phyloP scores from a whole-genome alignment of 83 land plant species.

The Thuja plicata region DNA sequence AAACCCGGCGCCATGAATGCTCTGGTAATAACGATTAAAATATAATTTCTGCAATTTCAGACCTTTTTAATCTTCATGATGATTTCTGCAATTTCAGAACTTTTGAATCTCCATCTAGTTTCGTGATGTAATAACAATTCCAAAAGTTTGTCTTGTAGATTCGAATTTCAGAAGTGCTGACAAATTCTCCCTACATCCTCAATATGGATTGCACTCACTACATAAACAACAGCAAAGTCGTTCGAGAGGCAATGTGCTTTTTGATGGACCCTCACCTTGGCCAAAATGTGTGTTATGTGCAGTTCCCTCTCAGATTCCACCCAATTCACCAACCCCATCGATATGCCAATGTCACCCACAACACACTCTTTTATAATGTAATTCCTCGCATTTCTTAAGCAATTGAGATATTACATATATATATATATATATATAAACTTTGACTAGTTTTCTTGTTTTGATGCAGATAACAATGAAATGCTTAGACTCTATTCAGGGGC shows the following conservation, averaged over 20 bases:
- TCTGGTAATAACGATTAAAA: slow-evolving; percentile 20
- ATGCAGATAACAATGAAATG: slow-evolving; percentile 56
- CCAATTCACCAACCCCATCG: slow-evolving; percentile 26
- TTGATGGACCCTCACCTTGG: slow-evolving; percentile 38
- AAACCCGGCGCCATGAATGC: slow-evolving; percentile 50
- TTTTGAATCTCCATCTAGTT: no score
- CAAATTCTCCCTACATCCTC: slow-evolving; percentile 35
- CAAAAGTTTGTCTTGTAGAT: slow-evolving; percentile 14
- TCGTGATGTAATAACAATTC: no score
- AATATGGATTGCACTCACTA: slow-evolving; percentile 38
- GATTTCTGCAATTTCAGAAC: no score
- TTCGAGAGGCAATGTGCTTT: slow-evolving; percentile 45
- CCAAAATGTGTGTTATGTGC: slow-evolving; percentile 29
- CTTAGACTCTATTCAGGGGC: slow-evolving; percentile 60
- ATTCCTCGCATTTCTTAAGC: not conserved
- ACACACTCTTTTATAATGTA: slow-evolving; percentile 29
- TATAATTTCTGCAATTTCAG: no score
- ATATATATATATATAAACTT: no score
- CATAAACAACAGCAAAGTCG: slow-evolving; percentile 35
- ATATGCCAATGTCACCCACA: slow-evolving; percentile 23
- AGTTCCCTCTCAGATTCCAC: slow-evolving; percentile 36
- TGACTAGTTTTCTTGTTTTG: not conserved
- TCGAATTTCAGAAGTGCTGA: slow-evolving; percentile 31
- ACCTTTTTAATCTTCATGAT: no score
- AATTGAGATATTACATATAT: no score